Evolutionary conservation across 106 monocot genomes (phyloP), one percentile per base, ranked within the genome.

Genomic region (Gastrodia elata): DNA sequence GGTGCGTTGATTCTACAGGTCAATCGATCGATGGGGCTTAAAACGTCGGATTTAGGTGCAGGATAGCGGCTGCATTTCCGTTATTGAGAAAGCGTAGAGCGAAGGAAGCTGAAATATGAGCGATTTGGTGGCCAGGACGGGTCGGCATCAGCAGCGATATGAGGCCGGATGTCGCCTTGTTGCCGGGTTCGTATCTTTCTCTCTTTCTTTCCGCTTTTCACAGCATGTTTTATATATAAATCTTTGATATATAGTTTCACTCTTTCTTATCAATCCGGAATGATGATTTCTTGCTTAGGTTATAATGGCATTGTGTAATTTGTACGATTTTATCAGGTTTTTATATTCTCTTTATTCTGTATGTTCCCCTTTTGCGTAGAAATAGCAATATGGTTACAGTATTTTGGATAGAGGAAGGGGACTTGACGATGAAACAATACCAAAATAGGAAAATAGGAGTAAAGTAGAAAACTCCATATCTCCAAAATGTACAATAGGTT

Each of bases 141-240:
- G 87, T 82, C 87, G 87, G 26, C 87, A 88, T 82, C 87, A 88
- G 82, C 87, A 88, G 79, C 84, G 84, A 15, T 88, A 88, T 75
- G 74, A 84, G 68, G 87, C 28, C 40, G 84, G 87, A 1, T 79
- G 79, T 74, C 87, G 87, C 75, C 87, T 88, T 64, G 58, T 88
- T 74, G 84, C 88, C 20, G 88, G 88, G 88, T 85, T 43, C 70
- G 64, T 35, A 44, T 77, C 67, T 28, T 52, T 41, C 65, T 40
- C 6, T 39, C 58, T 30, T 39, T 49, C 73, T 40, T 41, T 27
- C 27, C 46, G 25, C 5, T 37, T 71, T 18, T 41, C 20, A 52
- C 33, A 7, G 38, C 74, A 52, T 52, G 14, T 6, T 13, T 26
- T n/a, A 11, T 27, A 26, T 42, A 30, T 10, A 26, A 34, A 38